A percentile compares a stretch with the other conserved stretches of the same genome.
Conservation (phyloP, 352 stramenopile genomes). For the Globisporangium acanthophoron region DNA sequence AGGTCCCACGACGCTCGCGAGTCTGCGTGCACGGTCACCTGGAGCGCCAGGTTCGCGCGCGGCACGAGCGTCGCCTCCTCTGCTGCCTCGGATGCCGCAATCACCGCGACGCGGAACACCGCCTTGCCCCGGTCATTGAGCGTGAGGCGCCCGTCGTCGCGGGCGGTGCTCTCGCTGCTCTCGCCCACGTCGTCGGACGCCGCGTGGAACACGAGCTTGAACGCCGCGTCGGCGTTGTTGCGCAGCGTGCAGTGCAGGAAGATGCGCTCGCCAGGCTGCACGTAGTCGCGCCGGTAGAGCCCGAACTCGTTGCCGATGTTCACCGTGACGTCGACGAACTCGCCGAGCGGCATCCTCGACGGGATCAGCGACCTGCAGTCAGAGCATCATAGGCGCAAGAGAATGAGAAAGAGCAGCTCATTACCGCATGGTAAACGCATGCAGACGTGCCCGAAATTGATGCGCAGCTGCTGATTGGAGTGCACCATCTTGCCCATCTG, state of each 20-base stretch:
- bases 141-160: constrained; percentile 27
- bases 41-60: constrained; percentile 27
- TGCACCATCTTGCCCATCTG: constrained; percentile 75
- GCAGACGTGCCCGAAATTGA: constrained; percentile 66
- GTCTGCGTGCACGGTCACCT: constrained; percentile 26
- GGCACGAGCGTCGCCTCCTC: no score
- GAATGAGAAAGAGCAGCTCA: neutral
- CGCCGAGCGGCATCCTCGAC: constrained; percentile 35
- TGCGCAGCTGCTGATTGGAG: constrained; percentile 67
- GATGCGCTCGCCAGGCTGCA: constrained; percentile 34
- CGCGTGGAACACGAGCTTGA: constrained; percentile 25
- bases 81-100: neutral
- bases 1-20: constrained; percentile 41
- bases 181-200: constrained; percentile 12
- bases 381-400: neutral
- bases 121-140: constrained; percentile 64
- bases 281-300: constrained; percentile 57
- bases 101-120: constrained; percentile 39
- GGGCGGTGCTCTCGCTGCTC: constrained; percentile 5
- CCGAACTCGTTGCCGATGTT: constrained; percentile 83
- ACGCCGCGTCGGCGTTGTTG: constrained; percentile 20
- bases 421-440: neutral
- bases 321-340: constrained; percentile 59
- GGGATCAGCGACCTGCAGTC: constrained; percentile 45
- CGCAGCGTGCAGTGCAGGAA: constrained; percentile 46